Conservation (phyloP, 306 rosid species). For the Sicyos edulis region DNA sequence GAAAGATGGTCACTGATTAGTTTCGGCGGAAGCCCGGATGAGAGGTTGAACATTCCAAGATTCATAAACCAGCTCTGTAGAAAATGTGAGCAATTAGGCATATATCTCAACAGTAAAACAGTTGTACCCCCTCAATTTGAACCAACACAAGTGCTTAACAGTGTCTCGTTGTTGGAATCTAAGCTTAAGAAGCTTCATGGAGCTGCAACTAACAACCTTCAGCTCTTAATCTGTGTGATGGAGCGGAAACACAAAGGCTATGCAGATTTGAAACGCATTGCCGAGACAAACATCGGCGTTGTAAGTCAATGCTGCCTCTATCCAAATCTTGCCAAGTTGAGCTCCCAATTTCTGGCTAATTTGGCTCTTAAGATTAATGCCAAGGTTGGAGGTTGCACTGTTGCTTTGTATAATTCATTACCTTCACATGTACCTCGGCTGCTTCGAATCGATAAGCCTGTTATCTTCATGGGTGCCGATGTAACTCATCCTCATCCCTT, state of each 20-base stretch:
- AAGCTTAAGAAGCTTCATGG: slow-evolving; percentile 65
- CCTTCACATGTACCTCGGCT: slow-evolving; percentile 85
- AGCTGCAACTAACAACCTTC: slow-evolving; percentile 70
- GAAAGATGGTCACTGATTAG: slow-evolving; percentile 88
- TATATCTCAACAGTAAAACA: slow-evolving; percentile 66
- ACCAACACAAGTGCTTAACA: slow-evolving; percentile 71
- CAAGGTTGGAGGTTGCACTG: slow-evolving; percentile 97
- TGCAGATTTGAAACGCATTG: slow-evolving; percentile 84
- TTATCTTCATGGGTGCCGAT: slow-evolving; percentile 93
- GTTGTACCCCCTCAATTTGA: slow-evolving; percentile 71
- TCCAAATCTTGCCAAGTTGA: slow-evolving; percentile 61
- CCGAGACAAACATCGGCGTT: slow-evolving; percentile 83
- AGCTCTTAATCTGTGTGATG: slow-evolving; percentile 85
- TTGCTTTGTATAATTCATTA: slow-evolving; percentile 73
- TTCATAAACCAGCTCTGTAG: slow-evolving; percentile 74
- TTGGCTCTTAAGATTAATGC: slow-evolving; percentile 96
- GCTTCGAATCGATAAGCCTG: slow-evolving; percentile 56
- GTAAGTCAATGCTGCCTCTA: slow-evolving; percentile 90
- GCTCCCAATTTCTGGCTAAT: slow-evolving; percentile 86
- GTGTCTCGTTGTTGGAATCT: slow-evolving; percentile 69
- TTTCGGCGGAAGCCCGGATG: slow-evolving; percentile 82
- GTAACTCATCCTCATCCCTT: slow-evolving; percentile 98
- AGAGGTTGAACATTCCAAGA: slow-evolving; percentile 56
- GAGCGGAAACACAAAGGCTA: slow-evolving; percentile 92
- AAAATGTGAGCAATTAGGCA: slow-evolving; percentile 83